A percentile compares a stretch with the other conserved stretches of the same genome.
Evolutionary conservation across 176 grass and related monocot genomes (phyloP).

Genomic region (Oryza brachyantha): DNA sequence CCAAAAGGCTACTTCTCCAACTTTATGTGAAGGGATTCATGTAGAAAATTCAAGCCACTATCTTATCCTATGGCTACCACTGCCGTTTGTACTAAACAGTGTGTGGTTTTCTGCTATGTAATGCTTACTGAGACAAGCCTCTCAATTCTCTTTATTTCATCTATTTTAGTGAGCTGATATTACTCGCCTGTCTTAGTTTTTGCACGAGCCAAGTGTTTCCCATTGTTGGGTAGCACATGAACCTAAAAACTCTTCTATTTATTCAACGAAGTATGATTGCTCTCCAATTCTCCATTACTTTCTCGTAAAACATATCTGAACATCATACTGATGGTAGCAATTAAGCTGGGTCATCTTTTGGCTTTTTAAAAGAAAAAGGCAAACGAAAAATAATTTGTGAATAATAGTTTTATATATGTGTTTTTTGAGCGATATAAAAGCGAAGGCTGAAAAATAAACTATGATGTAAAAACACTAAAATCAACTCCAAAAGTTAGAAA

Average conservation of each 20-base stretch:
- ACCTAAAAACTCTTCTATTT: constrained; percentile 4
- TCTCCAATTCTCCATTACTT: constrained; percentile 5
- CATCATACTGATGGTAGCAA: not conserved
- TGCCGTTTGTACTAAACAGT: not conserved
- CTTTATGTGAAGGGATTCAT: not conserved
- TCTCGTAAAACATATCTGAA: not conserved
- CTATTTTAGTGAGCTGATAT: constrained; percentile 2
- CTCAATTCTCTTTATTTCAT: not conserved
- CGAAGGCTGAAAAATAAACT: too few relatives aligned
- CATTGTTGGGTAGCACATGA: not conserved
- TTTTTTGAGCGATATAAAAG: too few relatives aligned
- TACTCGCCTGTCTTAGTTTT: constrained; percentile 1
- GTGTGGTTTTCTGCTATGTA: not conserved
- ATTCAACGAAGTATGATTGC: not conserved
- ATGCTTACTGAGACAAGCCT: not conserved
- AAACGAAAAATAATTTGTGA: too few relatives aligned
- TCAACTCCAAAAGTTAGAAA: too few relatives aligned
- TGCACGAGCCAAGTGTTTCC: not conserved
- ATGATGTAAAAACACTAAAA: too few relatives aligned
- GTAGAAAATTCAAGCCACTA: not conserved
- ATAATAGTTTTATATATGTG: too few relatives aligned
- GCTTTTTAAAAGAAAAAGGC: too few relatives aligned
- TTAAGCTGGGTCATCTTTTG: too few relatives aligned
- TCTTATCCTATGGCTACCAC: not conserved
- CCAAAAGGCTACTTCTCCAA: not conserved